phyloP scores from a whole-genome alignment of 73 alveolate genomes.

The Paramecium octaurelia region DNA sequence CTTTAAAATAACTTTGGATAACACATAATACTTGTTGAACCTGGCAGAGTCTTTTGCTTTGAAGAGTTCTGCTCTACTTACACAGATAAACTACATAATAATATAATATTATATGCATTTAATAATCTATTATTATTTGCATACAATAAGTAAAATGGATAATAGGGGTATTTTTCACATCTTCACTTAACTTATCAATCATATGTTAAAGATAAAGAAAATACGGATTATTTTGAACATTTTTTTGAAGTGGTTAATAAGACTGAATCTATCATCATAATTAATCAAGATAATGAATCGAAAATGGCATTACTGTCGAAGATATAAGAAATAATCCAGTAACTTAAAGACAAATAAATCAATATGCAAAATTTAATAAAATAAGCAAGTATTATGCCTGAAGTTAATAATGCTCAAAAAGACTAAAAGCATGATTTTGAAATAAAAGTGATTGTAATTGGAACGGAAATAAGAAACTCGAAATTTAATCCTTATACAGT shows the following conservation, averaged over 20 bases:
- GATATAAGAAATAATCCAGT: neutral
- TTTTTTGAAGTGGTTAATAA: neutral
- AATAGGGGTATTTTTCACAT: neutral
- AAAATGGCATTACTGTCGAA: neutral
- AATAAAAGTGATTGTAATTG: neutral
- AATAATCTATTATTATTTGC: neutral
- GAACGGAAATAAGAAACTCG: neutral
- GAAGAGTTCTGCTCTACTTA: slow-evolving; percentile 2
- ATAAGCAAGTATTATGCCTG: neutral
- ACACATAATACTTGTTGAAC: neutral
- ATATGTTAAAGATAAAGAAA: neutral
- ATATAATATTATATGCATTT: slow-evolving; percentile 26
- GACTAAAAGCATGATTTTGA: neutral
- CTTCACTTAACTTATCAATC: neutral
- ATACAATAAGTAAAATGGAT: neutral
- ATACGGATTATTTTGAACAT: neutral
- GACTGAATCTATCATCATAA: neutral
- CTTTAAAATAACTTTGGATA: neutral
- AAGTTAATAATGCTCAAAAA: neutral
- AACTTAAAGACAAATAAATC: neutral
- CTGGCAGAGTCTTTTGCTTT: neutral
- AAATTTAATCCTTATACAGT: neutral
- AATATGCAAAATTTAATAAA: neutral
- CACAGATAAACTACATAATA: neutral
- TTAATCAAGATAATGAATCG: neutral